Evolutionary conservation across 805 yeast species (phyloP), one percentile per base, ranked within the genome.

Genomic region (Candida rishiriensis): DNA sequence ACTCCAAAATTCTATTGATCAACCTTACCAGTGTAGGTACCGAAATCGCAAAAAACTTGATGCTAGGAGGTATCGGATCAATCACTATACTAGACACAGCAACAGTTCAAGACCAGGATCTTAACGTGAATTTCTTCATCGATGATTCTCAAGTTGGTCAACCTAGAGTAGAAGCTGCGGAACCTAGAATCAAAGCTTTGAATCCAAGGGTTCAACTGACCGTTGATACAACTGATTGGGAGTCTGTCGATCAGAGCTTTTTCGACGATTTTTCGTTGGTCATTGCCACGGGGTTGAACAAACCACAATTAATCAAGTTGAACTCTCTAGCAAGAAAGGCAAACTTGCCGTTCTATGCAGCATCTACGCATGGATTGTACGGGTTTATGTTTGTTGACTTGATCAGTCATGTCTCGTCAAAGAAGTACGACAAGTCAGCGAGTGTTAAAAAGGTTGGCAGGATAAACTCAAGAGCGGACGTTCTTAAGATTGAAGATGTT

Each of bases 61-160:
- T 87, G 15, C 72, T 93, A 18, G 95, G 96, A 28, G 99, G 99
- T 4, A 70, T 91, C 45, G 96, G 95, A 3, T 69, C 83, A 1
- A 64, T 91, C 28, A 81, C 83, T n/a, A 67, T 93, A 0, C 58
- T 82, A 43, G 97, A 90, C 64, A 56, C 63, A 30, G 65, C 81
- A 3, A 54, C 39, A 0, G 77, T 87, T 1, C 58, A 62, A 1
- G 84, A 76, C 32, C 78, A 73, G 35, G 96, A 88, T 57, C 72
- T 85, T 46, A 80, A 81, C 3, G 73, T 81, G 1, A 93, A 89
- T 60, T 90, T 88, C 62, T 87, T 88, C 59, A 59, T 88, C 26
- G 75, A 74, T 39, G 74, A 70, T 29, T 54, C 61, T 1, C 79
- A 80, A 35, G 57, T 84, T 6, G 95, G 93, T 1, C 52, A 68